Conservation (phyloP, 352 stramenopile species). For the Stramenopiles sp. region DNA sequence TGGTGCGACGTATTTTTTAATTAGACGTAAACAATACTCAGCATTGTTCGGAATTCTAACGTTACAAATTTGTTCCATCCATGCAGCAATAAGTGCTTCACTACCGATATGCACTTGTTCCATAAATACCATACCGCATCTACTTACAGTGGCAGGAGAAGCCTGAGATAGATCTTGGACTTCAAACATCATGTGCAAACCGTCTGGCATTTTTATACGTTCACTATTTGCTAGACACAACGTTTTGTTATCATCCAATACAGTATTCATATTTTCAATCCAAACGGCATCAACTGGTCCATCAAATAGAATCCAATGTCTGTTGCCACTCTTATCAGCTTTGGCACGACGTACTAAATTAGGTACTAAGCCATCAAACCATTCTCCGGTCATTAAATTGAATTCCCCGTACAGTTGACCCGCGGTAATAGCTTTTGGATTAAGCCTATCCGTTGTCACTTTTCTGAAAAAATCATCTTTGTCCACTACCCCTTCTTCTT, state of each 20-base stretch:
- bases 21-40: slow-evolving; percentile 39
- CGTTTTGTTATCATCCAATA: slow-evolving; percentile 82
- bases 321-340: slow-evolving; percentile 38
- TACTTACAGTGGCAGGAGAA: slow-evolving; percentile 61
- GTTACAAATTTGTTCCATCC: slow-evolving; percentile 22
- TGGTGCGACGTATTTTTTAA: slow-evolving; percentile 49
- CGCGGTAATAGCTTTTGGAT: slow-evolving; percentile 85
- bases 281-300: slow-evolving; percentile 68
- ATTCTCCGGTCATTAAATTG: slow-evolving; percentile 76
- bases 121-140: slow-evolving; percentile 76
- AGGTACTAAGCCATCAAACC: slow-evolving; percentile 70
- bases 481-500: slow-evolving; percentile 47
- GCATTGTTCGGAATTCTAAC: slow-evolving; percentile 27
- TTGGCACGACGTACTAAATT: slow-evolving; percentile 49
- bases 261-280: slow-evolving; percentile 86
- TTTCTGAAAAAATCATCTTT: slow-evolving; percentile 60
- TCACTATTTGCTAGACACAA: slow-evolving; percentile 75
- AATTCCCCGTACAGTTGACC: slow-evolving; percentile 81
- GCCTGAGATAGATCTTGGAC: slow-evolving; percentile 63
- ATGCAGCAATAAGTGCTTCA: slow-evolving; percentile 41
- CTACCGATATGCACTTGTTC: slow-evolving; percentile 58
- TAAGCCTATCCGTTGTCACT: slow-evolving; percentile 29
- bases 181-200: slow-evolving; percentile 78
- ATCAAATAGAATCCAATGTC: slow-evolving; percentile 72
- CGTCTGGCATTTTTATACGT: slow-evolving; percentile 58